phyloP scores from a whole-genome alignment of 2,329 filamentous ascomycete genomes.

The Venturia asperata region DNA sequence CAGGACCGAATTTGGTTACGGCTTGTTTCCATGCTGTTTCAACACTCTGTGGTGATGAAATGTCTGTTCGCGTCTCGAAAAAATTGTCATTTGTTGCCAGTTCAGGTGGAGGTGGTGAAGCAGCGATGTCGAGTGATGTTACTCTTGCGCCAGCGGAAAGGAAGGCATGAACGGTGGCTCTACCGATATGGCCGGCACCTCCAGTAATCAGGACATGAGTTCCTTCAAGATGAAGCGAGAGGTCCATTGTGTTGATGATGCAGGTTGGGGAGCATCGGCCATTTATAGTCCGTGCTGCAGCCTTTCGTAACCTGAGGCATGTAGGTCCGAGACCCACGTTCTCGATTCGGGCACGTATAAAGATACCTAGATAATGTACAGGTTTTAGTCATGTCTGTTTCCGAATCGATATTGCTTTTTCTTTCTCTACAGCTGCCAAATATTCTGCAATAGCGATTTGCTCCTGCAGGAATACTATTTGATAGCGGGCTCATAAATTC shows the following conservation, averaged over 20 bases:
- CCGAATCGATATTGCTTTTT: too few relatives aligned
- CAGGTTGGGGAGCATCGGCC: background rate
- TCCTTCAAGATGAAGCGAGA: constrained; percentile 30
- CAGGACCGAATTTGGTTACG: constrained; percentile 30
- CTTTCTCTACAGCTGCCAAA: too few relatives aligned
- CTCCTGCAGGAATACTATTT: too few relatives aligned
- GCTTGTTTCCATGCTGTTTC: constrained; percentile 32
- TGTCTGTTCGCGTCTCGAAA: constrained; percentile 29
- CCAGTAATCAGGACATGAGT: constrained; percentile 39
- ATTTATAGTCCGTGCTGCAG: background rate
- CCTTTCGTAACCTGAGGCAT: background rate
- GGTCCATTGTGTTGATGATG: background rate
- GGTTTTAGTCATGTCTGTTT: too few relatives aligned
- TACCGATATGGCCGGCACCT: constrained; percentile 37
- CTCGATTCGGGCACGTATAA: background rate
- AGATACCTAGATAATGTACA: too few relatives aligned
- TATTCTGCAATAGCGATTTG: too few relatives aligned
- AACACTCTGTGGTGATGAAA: constrained; percentile 30
- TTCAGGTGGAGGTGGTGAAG: constrained; percentile 18
- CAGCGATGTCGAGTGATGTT: constrained; percentile 31
- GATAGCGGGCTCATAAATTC: too few relatives aligned
- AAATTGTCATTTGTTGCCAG: constrained; percentile 14
- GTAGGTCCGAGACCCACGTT: background rate
- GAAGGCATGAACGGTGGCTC: constrained; percentile 35
- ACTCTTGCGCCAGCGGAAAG: constrained; percentile 39